These are phyloP conservation scores for Anisogramma anomala DNA, from an alignment of 2,329 filamentous ascomycete species.

Conservation along the genomic window DNA sequence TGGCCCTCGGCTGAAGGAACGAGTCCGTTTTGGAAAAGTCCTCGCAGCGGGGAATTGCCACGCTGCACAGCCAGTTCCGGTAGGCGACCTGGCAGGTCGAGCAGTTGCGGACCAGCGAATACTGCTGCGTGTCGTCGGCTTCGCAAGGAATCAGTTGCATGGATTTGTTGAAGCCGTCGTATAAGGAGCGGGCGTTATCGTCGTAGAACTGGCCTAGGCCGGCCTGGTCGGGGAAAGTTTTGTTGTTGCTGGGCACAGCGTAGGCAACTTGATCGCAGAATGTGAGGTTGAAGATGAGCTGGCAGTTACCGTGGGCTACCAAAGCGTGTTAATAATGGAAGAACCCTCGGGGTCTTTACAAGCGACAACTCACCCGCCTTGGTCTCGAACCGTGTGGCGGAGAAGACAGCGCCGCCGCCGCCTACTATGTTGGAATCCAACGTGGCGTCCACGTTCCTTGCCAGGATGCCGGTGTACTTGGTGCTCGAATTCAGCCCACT, in stretches of 20 bases:
- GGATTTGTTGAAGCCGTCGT: slow-evolving; percentile 67
- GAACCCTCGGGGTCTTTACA: too few species aligned
- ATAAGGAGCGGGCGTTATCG: slow-evolving; percentile 55
- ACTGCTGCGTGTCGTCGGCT: slow-evolving; percentile 57
- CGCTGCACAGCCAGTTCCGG: slow-evolving; percentile 89
- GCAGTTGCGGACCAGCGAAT: slow-evolving; percentile 71
- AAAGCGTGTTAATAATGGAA: not conserved
- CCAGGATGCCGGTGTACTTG: slow-evolving; percentile 62
- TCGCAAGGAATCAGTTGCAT: slow-evolving; percentile 81
- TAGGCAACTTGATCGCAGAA: slow-evolving; percentile 87
- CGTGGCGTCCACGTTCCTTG: slow-evolving; percentile 44
- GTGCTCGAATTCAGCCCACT: slow-evolving; percentile 61
- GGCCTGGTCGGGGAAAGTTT: slow-evolving; percentile 46
- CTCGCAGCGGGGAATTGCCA: slow-evolving; percentile 83
- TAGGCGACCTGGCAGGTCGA: slow-evolving; percentile 67
- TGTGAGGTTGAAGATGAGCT: slow-evolving; percentile 71
- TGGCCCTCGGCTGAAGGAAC: slow-evolving; percentile 58
- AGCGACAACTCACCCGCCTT: slow-evolving; percentile 60
- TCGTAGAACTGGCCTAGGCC: slow-evolving; percentile 67
- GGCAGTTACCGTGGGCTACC: slow-evolving; percentile 61
- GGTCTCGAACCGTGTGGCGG: slow-evolving; percentile 61
- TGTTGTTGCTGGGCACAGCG: slow-evolving; percentile 72
- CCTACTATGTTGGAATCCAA: slow-evolving; percentile 38
- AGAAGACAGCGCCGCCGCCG: slow-evolving; percentile 68
- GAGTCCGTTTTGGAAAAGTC: slow-evolving; percentile 51